Base-by-base conservation (phyloP, 805 yeast genomes). In the Metschnikowia aberdeeniae region DNA sequence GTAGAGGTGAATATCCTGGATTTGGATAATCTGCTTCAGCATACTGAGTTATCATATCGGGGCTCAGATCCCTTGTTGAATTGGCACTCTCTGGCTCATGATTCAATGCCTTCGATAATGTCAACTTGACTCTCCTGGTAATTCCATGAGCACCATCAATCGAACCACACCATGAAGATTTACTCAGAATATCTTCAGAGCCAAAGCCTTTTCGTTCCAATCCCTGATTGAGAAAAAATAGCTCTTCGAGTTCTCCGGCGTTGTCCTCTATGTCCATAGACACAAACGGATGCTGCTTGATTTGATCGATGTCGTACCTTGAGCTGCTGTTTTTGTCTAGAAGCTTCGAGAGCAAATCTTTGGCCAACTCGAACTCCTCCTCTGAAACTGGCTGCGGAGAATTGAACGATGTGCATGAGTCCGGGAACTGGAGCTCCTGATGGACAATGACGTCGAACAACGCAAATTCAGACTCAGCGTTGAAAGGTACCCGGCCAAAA, bases 401-500 rank as follows among this genome's bases (percentile, higher is more conserved):
- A 49, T 67, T 62, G 51, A 71, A 70, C 3, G 66, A 51, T 10
- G 52, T 47, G 12, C 58, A 54, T 19, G 60, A 45, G 40, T 51
- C 57, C 0, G 96, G 96, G 51, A 84, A 80, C 41, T 64, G 66
- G 26, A 87, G 62, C 1, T 72, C 72, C 31, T 81, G 75, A 43
- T 79, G 77, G 35, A 82, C 86, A 53, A 93, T 93, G 10, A 81
- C 89, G 46, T 84, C 84, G 63, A 92, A 90, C 42, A 93, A 71
- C 47, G 85, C 95, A 66, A 77, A 92, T 58, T 89, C 96, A 28
- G 87, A 81, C 39, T 82, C 89, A 0, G 90, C 96, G 59, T 83
- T 80, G 62, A 92, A 93, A 2, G 99, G 99, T 36, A 93, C 77
- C 51, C 76, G 74, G 9, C 99, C 99, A 67, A 87, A 92, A 11